Base-by-base conservation (phyloP, 371 early-diverging fungal species). In the Rhizopus stolonifer region DNA sequence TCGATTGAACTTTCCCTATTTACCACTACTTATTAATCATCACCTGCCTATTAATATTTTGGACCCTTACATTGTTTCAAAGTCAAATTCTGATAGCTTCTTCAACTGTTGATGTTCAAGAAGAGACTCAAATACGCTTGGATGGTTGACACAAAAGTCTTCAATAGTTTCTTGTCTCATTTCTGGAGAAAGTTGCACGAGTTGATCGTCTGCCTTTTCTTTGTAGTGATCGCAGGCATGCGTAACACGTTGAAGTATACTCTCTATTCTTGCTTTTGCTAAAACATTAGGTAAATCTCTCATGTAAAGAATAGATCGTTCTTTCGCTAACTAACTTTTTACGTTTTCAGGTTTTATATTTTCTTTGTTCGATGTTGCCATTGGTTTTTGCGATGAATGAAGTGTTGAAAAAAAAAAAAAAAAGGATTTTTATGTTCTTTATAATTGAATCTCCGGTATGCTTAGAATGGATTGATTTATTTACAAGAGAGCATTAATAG, bases 91-190 rank as follows among this genome's bases (percentile, higher is more conserved):
- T 36, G 8, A 14, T 18, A 26, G 13, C 36, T 26, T 31, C 2
- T 33, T 42, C 9, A 14, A 3, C 4, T 23, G 47, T 45, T 49
- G 44, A 9, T 56, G 52, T 5, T 55, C 46, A n/a, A 72, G 22
- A 26, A 54, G 64, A 0, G 15, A 18, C 32, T 57, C 46, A 1
- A 56, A 55, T 23, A 57, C 42, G 9, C 59, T 65, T 9, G 52
- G 59, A 34, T 67, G 65, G 7, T 21, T 40, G 15, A 62, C 52
- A 43, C 70, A 73, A 48, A 62, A 70, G 31, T 70, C 68, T 9
- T 60, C 56, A 29, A 70, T 49, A 7, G 70, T 67, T 15, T 70
- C 19, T 10, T 65, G 36, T 29, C 61, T 46, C 24, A 65, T 56
- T 0, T 65, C 24, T 13, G 26, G 44, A 6, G 59, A 44, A 18